These are phyloP conservation scores for Trametes punicea DNA, from an alignment of 768 basidiomycete species.

Conservation along the genomic window DNA sequence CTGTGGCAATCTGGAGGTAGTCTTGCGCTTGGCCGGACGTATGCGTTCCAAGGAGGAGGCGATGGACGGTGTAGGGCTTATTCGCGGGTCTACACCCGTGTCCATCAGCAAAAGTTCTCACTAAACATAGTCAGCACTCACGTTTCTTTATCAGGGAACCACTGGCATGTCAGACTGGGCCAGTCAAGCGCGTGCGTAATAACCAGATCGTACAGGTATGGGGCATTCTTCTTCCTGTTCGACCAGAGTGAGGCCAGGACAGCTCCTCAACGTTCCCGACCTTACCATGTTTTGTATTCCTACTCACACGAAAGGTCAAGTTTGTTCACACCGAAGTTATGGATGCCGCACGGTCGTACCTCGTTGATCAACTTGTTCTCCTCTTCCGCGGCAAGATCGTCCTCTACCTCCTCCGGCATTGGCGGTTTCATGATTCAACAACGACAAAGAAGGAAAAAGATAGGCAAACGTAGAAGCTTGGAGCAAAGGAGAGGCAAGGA, in stretches of 20 bases:
- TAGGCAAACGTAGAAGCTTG: background rate
- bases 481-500: background rate
- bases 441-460: background rate
- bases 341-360: constrained; percentile 39
- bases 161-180: constrained; percentile 97
- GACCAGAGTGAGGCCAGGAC: background rate
- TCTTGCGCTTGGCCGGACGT: constrained; percentile 94
- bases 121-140: constrained; percentile 37
- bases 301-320: constrained; percentile 27
- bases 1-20: constrained; percentile 92
- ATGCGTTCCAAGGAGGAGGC: constrained; percentile 94
- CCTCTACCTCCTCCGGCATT: constrained; percentile 65
- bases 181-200: constrained; percentile 97
- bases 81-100: constrained; percentile 62
- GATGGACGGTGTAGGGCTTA: constrained; percentile 93
- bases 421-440: constrained; percentile 42
- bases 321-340: background rate
- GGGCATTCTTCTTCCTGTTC: constrained; percentile 91
- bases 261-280: too few species aligned
- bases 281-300: constrained; percentile 86
- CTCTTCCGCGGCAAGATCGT: constrained; percentile 78
- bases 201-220: constrained; percentile 96
- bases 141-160: constrained; percentile 98
- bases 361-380: constrained; percentile 88
- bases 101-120: background rate